phyloP scores from a whole-genome alignment of 331 rosid species.

The Stylosanthes scabra region DNA sequence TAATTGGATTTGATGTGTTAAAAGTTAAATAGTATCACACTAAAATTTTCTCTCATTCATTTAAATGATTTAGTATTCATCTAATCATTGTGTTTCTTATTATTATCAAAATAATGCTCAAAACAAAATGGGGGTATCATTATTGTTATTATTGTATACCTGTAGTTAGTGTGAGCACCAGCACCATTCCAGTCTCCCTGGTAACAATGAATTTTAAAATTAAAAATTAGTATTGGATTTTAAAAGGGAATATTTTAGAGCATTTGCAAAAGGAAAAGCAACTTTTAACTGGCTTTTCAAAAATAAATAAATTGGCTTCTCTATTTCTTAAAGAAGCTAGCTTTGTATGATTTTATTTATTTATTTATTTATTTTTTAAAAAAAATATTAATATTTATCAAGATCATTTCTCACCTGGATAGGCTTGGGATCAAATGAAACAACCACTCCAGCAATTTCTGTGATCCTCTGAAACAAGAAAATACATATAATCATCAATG shows the following conservation, averaged over 20 bases:
- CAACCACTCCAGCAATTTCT: slow-evolving; percentile 87
- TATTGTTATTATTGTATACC: slow-evolving; percentile 60
- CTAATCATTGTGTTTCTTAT: no score
- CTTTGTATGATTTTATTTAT: no score
- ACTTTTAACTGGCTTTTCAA: no score
- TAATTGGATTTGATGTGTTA: neutral
- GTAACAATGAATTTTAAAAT: slow-evolving; percentile 18
- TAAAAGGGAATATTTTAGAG: no score
- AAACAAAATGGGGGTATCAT: no score
- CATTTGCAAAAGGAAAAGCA: no score
- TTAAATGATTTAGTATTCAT: slow-evolving; percentile 8
- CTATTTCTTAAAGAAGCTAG: no score
- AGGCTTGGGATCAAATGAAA: slow-evolving; percentile 97
- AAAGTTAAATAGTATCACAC: neutral
- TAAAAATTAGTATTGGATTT: neutral
- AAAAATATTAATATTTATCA: neutral
- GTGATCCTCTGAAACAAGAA: slow-evolving; percentile 76
- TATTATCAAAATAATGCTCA: no score
- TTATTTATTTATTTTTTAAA: neutral
- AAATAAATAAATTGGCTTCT: no score
- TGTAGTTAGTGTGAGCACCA: slow-evolving; percentile 97
- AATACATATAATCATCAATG: slow-evolving; percentile 3
- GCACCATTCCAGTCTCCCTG: slow-evolving; percentile 99
- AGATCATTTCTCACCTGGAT: slow-evolving; percentile 57
- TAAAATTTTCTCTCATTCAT: neutral